Percentiles rank a stretch among this genome's conserved stretches.
Evolutionary conservation across 108 stramenopile genomes (phyloP).

Genomic region (Cylindrotheca closterium): DNA sequence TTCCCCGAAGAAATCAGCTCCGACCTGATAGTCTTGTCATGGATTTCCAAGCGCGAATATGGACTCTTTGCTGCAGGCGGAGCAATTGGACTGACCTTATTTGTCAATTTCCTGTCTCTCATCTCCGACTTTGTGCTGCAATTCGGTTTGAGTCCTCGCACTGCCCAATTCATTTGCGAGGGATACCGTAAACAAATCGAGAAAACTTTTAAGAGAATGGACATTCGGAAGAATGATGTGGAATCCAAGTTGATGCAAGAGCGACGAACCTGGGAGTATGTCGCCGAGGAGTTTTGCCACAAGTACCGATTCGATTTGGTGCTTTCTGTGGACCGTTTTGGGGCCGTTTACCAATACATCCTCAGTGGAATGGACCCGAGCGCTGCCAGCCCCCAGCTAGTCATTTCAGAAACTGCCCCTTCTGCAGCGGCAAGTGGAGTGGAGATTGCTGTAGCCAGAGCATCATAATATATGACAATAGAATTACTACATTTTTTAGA

Average conservation of each 20-base stretch:
- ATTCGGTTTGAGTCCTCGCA: constrained; percentile 19
- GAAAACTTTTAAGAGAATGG: constrained; percentile 1
- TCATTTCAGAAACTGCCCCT: neutral
- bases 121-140: constrained; percentile 18
- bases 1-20: neutral
- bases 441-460: too few species aligned
- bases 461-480: too few species aligned
- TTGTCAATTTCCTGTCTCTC: constrained; percentile 12
- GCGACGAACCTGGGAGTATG: constrained; percentile 34
- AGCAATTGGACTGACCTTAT: constrained; percentile 4
- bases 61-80: constrained; percentile 10
- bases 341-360: constrained; percentile 28
- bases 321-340: constrained; percentile 31
- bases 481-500: too few species aligned
- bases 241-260: constrained; percentile 25
- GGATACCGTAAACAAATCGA: constrained; percentile 27
- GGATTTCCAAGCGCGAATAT: neutral
- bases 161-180: constrained; percentile 24
- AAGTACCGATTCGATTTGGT: constrained; percentile 34
- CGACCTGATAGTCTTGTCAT: neutral
- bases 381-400: too few species aligned
- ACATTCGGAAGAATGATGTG: constrained; percentile 7
- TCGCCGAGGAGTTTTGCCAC: constrained; percentile 31
- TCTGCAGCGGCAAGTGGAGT: too few species aligned
- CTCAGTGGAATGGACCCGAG: constrained; percentile 18